phyloP scores from a whole-genome alignment of 2,329 filamentous ascomycete species.

The Acrodontium crateriforme region DNA sequence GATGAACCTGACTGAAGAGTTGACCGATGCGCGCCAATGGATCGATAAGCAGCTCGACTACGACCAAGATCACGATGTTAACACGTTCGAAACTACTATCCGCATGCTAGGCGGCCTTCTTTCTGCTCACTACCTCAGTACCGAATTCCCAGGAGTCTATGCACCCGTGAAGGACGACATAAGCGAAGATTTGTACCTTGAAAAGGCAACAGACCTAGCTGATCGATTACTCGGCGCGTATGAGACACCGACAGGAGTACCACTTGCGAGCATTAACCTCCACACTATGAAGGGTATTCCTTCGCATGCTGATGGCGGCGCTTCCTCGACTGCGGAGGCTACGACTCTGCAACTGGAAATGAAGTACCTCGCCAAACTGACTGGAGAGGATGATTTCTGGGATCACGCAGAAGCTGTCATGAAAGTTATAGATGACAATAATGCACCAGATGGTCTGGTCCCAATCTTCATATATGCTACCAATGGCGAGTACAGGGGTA shows the following conservation, averaged over 20 bases:
- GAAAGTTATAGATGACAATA: constrained; percentile 74
- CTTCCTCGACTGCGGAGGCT: constrained; percentile 87
- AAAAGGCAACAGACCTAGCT: constrained; percentile 87
- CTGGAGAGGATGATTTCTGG: constrained; percentile 87
- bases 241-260: constrained; percentile 72
- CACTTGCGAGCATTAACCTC: constrained; percentile 81
- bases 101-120: constrained; percentile 90
- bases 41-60: constrained; percentile 68
- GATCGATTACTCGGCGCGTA: constrained; percentile 80
- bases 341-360: constrained; percentile 89
- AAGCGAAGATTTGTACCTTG: constrained; percentile 84
- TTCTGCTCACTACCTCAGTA: constrained; percentile 90
- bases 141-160: constrained; percentile 61
- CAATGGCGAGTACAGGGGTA: constrained; percentile 62
- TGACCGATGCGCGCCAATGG: constrained; percentile 80
- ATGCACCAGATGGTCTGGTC: constrained; percentile 64
- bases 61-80: constrained; percentile 88
- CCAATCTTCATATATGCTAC: constrained; percentile 82
- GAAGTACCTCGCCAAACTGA: constrained; percentile 91
- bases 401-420: constrained; percentile 83
- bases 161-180: constrained; percentile 54
- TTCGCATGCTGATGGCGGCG: constrained; percentile 73
- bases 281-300: constrained; percentile 60
- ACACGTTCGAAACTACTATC: constrained; percentile 95
- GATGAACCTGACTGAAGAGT: constrained; percentile 85